These are phyloP conservation scores for Alternaria conjuncta DNA, from an alignment of 2,329 filamentous ascomycete species.

Conservation along the genomic window DNA sequence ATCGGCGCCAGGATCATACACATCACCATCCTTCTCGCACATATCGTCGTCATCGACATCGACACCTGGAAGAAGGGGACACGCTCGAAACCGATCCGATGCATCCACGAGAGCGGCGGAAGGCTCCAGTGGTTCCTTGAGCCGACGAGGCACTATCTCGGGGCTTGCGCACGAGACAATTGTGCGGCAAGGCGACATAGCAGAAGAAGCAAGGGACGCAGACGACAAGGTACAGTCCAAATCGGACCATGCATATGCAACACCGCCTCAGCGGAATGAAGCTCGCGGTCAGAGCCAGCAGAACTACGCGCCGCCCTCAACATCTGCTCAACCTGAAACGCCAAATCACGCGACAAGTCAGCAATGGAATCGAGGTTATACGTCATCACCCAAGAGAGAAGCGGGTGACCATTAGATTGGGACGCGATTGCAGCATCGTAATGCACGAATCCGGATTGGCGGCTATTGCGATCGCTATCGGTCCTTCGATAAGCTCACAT, in stretches of 20 bases:
- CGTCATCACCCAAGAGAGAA: slow-evolving; percentile 48
- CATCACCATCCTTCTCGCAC: slow-evolving; percentile 60
- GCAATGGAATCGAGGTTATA: slow-evolving; percentile 41
- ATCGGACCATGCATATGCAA: slow-evolving; percentile 27
- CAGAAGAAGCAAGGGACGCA: slow-evolving; percentile 30
- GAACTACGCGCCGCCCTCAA: slow-evolving; percentile 30
- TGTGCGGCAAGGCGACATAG: slow-evolving; percentile 32
- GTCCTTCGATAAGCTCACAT: slow-evolving; percentile 18
- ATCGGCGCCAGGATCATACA: slow-evolving; percentile 56
- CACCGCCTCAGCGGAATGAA: slow-evolving; percentile 33
- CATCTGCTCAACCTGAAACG: slow-evolving; percentile 43
- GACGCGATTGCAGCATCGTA: slow-evolving; percentile 31
- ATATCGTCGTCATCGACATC: slow-evolving; percentile 62
- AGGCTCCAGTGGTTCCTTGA: slow-evolving; percentile 38
- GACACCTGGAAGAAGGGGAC: slow-evolving; percentile 64
- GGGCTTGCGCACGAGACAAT: slow-evolving; percentile 40
- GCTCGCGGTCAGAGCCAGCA: slow-evolving; percentile 33
- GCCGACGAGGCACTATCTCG: slow-evolving; percentile 42
- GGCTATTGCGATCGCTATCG: slow-evolving; percentile 2
- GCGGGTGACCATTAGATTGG: slow-evolving; percentile 41
- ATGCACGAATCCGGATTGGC: slow-evolving; percentile 21
- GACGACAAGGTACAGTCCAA: slow-evolving; percentile 30
- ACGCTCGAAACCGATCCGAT: slow-evolving; percentile 71
- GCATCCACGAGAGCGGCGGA: slow-evolving; percentile 55
- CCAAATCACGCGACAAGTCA: slow-evolving; percentile 40